Evolutionary conservation across 2,329 filamentous ascomycete species (phyloP).

Genomic region (Tolypocladium ophioglossoides): DNA sequence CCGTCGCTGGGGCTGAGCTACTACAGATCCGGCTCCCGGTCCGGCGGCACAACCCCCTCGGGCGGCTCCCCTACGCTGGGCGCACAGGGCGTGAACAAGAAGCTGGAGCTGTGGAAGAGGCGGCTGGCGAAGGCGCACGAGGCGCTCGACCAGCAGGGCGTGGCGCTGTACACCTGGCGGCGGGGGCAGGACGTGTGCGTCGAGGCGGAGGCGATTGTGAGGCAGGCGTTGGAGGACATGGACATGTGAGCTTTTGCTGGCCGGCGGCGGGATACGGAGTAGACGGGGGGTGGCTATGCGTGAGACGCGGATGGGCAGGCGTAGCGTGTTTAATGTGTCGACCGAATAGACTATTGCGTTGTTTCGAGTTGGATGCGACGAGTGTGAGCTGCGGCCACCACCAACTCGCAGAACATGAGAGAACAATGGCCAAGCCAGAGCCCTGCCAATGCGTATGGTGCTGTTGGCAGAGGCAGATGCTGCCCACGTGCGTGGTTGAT

Average conservation of each 20-base stretch:
- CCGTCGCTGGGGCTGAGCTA: constrained; percentile 9
- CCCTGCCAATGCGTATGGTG: background rate
- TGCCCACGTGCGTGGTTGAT: too few species aligned
- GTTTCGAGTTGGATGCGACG: background rate
- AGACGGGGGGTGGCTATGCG: background rate
- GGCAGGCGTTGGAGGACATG: constrained; percentile 38
- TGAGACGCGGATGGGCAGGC: background rate
- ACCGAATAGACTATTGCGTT: background rate
- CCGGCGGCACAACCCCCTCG: constrained; percentile 21
- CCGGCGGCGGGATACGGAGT: background rate
- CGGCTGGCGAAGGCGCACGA: constrained; percentile 56
- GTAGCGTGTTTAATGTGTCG: background rate
- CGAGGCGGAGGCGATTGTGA: constrained; percentile 56
- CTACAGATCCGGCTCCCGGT: constrained; percentile 16
- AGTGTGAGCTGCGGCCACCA: background rate
- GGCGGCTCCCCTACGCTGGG: constrained; percentile 20
- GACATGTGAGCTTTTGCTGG: constrained; percentile 6
- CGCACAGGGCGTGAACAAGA: constrained; percentile 44
- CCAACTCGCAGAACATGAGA: too few species aligned
- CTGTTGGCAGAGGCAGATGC: background rate
- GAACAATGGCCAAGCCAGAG: background rate
- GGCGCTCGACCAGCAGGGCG: constrained; percentile 50
- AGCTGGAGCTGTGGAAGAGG: constrained; percentile 61
- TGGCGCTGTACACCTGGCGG: constrained; percentile 63
- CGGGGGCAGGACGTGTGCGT: constrained; percentile 58